Evolutionary conservation across 1,284 basidiomycete genomes (phyloP), one percentile per base, ranked within the genome.

Genomic region (Naganishia albida): DNA sequence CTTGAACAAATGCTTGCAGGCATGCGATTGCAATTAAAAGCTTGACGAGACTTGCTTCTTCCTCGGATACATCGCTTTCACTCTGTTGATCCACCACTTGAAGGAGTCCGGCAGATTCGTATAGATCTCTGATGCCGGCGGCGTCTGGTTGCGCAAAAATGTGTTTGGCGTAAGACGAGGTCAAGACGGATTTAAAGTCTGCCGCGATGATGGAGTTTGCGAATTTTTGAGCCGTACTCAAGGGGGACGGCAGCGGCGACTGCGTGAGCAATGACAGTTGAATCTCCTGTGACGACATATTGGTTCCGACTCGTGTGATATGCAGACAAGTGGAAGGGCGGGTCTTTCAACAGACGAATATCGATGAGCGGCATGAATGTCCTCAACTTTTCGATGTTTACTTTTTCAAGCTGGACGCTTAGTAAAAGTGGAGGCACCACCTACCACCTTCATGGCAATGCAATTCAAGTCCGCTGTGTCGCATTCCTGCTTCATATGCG

Each of bases 1-100:
- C 83, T 77, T 99, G 96, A 0, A 95, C 83, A 79, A 95, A 99
- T 0, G 90, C 86, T 70, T 96, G 91, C 30, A 98, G 82, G 63
- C 87, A 87, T 3, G 91, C 87, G 2, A 94, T 83, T 0, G 87
- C 92, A 16, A 84, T 77, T 42, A 98, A 81, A 23, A 83, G 82
- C 43, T 84, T 69, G n/a, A 86, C 72, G 38, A 39, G 42, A 8
- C 39, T 52, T 72, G 89, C 87, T 30, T 78, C 74, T 50, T 78
- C 77, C 20, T 71, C 63, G n/a, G 63, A 65, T 2, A 25, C 46
- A 3, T 64, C n/a, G 44, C 23, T 26, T 18, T 18, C 39, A 7
- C 26, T 34, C 25, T 39, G 18, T 15, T 20, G 16, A 23, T 44
- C 56, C 15, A 18, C 12, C 2, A 39, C 56, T 10, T 48, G 8